These are phyloP conservation scores for Jamesozyma piceae DNA, from an alignment of 805 yeast genomes.

Conservation along the genomic window DNA sequence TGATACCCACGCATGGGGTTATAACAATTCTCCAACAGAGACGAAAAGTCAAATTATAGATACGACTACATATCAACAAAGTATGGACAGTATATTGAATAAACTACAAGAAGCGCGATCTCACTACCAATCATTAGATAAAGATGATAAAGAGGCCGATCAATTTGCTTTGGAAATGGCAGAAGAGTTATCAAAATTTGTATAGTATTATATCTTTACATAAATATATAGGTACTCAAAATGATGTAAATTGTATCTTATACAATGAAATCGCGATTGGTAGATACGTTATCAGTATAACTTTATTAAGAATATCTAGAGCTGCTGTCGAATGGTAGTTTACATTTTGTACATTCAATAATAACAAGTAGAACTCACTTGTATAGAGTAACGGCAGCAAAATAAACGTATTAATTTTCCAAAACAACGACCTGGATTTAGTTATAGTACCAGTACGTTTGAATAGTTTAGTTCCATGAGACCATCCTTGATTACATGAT, in stretches of 20 bases:
- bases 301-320: conserved; percentile 19
- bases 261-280: conserved; percentile 22
- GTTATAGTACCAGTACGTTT: conserved; percentile 6
- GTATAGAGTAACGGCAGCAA: conserved; percentile 21
- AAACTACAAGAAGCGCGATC: conserved; percentile 16
- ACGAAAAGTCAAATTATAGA: not conserved
- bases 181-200: conserved; percentile 14
- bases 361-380: conserved; percentile 26
- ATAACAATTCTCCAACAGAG: conserved; percentile 1
- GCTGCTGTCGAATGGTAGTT: conserved; percentile 19
- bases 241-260: conserved; percentile 9
- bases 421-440: conserved; percentile 1
- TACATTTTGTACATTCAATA: conserved; percentile 21
- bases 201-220: not conserved
- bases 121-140: conserved; percentile 8
- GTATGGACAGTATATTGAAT: conserved; percentile 6
- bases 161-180: conserved; percentile 18
- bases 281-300: conserved; percentile 18
- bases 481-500: conserved; percentile 20
- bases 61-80: not conserved
- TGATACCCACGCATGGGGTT: conserved; percentile 42
- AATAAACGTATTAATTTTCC: conserved; percentile 16
- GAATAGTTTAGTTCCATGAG: conserved; percentile 25
- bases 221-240: not conserved
- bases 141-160: conserved; percentile 11